A percentile compares a stretch with the other conserved stretches of the same genome.
These are phyloP conservation scores for Tulasnella calospora DNA, from an alignment of 768 basidiomycete species.

Conservation along the genomic window DNA sequence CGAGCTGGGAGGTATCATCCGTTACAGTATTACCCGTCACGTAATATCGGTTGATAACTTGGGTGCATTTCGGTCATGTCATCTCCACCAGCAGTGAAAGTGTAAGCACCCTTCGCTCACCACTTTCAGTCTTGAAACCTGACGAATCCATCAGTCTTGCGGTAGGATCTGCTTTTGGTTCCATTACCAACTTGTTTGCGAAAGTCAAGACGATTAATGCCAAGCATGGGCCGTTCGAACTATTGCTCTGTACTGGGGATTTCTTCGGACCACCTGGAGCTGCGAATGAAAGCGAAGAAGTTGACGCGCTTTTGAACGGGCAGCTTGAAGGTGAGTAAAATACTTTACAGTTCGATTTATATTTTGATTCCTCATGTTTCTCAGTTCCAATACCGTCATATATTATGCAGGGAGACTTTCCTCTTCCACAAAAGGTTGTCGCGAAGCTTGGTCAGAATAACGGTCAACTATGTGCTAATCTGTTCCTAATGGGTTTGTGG, in stretches of 20 bases:
- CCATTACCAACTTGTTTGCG: slow-evolving; percentile 64
- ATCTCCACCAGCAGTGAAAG: background rate
- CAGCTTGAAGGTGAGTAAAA: slow-evolving; percentile 53
- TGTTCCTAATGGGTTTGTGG: slow-evolving; percentile 77
- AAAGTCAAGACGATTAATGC: slow-evolving; percentile 81
- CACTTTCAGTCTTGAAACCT: background rate
- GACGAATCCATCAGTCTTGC: slow-evolving; percentile 49
- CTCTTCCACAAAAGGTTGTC: slow-evolving; percentile 66
- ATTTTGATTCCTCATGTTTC: slow-evolving; percentile 26
- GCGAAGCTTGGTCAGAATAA: slow-evolving; percentile 69
- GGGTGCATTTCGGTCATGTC: background rate
- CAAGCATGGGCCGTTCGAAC: slow-evolving; percentile 91
- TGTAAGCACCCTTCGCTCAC: background rate
- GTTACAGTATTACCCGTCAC: background rate
- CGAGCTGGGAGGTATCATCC: background rate
- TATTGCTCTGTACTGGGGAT: slow-evolving; percentile 75
- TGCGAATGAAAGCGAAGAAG: slow-evolving; percentile 47
- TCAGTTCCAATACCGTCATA: slow-evolving; percentile 85
- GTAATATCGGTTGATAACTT: background rate
- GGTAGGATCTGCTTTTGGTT: slow-evolving; percentile 74
- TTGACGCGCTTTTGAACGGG: slow-evolving; percentile 60
- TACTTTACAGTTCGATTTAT: background rate
- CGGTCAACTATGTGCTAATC: slow-evolving; percentile 74
- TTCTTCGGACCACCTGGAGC: slow-evolving; percentile 62
- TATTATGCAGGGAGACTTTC: slow-evolving; percentile 80